Conservation (phyloP, 2,329 filamentous ascomycete species). For the Aspergillus intermedius region DNA sequence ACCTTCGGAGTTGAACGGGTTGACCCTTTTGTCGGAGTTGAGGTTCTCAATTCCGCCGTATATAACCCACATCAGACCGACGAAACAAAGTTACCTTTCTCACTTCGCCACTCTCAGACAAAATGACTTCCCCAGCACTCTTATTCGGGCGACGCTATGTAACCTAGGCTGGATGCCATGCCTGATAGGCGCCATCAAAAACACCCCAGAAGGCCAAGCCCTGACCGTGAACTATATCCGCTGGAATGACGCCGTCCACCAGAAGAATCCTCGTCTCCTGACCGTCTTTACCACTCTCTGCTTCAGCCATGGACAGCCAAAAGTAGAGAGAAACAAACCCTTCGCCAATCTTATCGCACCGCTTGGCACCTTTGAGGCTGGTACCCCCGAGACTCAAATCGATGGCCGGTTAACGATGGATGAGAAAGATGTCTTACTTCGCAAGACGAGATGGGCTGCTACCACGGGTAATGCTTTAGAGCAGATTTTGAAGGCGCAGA, state of each 20-base stretch:
- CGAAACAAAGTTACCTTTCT: no score
- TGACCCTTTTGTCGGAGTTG: no score
- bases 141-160: constrained; percentile 33
- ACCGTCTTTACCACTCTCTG: constrained; percentile 36
- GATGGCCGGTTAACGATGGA: constrained; percentile 26
- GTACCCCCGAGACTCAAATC: constrained; percentile 26
- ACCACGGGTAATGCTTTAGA: constrained; percentile 36
- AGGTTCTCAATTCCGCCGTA: no score
- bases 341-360: constrained; percentile 28
- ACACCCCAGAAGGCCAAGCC: constrained; percentile 25
- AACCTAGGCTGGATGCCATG: constrained; percentile 34
- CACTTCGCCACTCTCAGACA: neutral
- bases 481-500: constrained; percentile 33
- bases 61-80: no score
- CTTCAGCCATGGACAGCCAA: constrained; percentile 29
- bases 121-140: constrained; percentile 3
- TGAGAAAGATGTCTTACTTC: constrained; percentile 27
- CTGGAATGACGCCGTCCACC: constrained; percentile 39
- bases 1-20: no score
- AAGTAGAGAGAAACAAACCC: constrained; percentile 28
- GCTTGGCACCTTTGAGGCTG: constrained; percentile 20
- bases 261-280: constrained; percentile 27
- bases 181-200: constrained; percentile 29
- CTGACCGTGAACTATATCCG: constrained; percentile 28
- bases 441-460: constrained; percentile 41